Percentiles rank a stretch among this genome's conserved stretches.
phyloP scores from a whole-genome alignment of 2,329 filamentous ascomycete species.

The Aspergillus sp. region DNA sequence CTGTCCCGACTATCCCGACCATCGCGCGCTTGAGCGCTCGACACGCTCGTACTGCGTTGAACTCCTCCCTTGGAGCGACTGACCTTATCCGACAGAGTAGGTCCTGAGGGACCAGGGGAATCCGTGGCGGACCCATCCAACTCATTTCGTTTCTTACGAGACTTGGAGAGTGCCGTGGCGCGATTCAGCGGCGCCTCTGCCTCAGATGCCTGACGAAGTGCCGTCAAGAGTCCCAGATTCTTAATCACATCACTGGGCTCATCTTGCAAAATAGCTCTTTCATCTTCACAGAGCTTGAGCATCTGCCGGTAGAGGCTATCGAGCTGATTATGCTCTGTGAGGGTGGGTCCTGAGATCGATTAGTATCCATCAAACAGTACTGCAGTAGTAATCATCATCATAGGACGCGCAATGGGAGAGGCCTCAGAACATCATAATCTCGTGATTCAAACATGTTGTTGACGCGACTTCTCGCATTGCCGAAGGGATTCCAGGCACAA shows the following conservation, averaged over 20 bases:
- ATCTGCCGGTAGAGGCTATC: conserved; percentile 48
- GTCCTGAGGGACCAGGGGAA: conserved; percentile 44
- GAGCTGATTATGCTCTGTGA: conserved; percentile 44
- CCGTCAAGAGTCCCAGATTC: conserved; percentile 49
- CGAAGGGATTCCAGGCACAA: background rate
- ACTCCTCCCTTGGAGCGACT: conserved; percentile 42
- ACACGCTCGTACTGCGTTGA: conserved; percentile 44
- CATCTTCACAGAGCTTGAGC: conserved; percentile 48
- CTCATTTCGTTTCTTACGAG: conserved; percentile 47
- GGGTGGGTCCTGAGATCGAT: conserved; percentile 31
- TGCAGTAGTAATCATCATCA: background rate
- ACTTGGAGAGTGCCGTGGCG: conserved; percentile 39
- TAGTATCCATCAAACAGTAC: conserved; percentile 9
- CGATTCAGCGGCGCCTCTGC: conserved; percentile 43
- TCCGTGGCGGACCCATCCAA: conserved; percentile 44
- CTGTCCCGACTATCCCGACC: conserved; percentile 35
- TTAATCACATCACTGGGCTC: conserved; percentile 53
- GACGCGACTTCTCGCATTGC: background rate
- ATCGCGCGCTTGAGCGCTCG: conserved; percentile 40
- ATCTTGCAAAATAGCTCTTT: conserved; percentile 47
- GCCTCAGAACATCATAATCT: too few species aligned
- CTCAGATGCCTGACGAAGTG: conserved; percentile 49
- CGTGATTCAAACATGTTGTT: too few species aligned
- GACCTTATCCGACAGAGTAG: conserved; percentile 40
- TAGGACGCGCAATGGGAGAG: too few species aligned